Percentiles rank a stretch among this genome's conserved stretches.
phyloP scores from a whole-genome alignment of 176 grass and related monocot genomes.

The Cocos nucifera region DNA sequence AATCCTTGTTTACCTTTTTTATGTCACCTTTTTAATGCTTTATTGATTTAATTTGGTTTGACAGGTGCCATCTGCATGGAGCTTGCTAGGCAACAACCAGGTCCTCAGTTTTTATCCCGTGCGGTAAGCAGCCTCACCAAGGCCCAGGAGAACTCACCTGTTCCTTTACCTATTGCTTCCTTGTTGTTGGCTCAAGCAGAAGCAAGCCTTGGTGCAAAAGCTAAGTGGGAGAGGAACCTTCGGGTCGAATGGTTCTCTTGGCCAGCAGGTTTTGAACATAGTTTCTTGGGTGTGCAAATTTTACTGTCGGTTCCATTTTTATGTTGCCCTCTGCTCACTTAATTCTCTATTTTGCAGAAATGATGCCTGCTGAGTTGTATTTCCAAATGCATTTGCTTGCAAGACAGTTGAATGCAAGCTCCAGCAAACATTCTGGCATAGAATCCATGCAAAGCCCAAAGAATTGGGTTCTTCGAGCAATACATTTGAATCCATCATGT shows the following conservation, averaged over 20 bases:
- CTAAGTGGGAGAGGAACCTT: slow-evolving; percentile 92
- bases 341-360: slow-evolving; percentile 31
- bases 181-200: slow-evolving; percentile 86
- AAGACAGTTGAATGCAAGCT: slow-evolving; percentile 24
- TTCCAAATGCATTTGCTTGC: slow-evolving; percentile 94
- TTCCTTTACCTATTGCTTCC: slow-evolving; percentile 48
- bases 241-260: slow-evolving; percentile 80
- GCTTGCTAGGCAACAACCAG: slow-evolving; percentile 45
- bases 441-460: slow-evolving; percentile 44
- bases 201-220: slow-evolving; percentile 71
- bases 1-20: neutral
- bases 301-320: no score
- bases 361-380: slow-evolving; percentile 70
- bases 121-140: slow-evolving; percentile 62
- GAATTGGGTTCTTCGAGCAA: slow-evolving; percentile 61
- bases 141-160: slow-evolving; percentile 52
- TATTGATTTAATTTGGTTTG: slow-evolving; percentile 12
- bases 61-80: slow-evolving; percentile 73
- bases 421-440: slow-evolving; percentile 27
- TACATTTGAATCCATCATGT: slow-evolving; percentile 82
- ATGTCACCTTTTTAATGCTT: neutral
- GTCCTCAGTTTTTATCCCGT: slow-evolving; percentile 60
- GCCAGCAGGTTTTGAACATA: slow-evolving; percentile 53
- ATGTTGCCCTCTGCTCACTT: neutral
- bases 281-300: neutral